Base-by-base conservation (phyloP, 2,329 filamentous ascomycete species). In the Leptoxyphium fumago region DNA sequence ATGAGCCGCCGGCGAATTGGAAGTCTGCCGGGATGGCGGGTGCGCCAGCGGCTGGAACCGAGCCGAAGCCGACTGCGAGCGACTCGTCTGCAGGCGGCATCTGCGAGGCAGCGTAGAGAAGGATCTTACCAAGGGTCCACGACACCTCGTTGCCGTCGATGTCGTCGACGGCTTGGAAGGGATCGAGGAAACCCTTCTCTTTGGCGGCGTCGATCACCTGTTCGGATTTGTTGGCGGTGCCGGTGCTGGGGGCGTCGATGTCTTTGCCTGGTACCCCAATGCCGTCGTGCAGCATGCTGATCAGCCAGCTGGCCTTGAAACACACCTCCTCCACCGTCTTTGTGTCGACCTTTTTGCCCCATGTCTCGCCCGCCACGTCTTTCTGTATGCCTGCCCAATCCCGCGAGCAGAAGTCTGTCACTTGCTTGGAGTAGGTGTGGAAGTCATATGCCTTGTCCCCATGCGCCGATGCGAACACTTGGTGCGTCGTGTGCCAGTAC, bases 401-500 rank as follows among this genome's bases (percentile, higher is more conserved):
- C 53, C 81, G 78, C 39, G 75, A 80, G 62, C 91, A 98, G 56
- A 94, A 96, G 6, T 84, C 76, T 48, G 80, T 74, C 4, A 96
- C 91, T 30, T 82, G 78, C 49, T 81, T 72, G 58, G 96, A 88
- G 55, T 96, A 98, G 0, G 83, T 87, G 48, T 80, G 76, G 52
- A 94, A 84, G 56, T 96, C 87, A 61, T 96, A 98, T 0, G 84
- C 78, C 52, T 84, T 81, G 52, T 79, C 74, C 52, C 84, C 81
- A 50, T 84, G 78, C 3, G 78, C 78, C 69, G 77, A 75, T 47
- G 82, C 76, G 52, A 98, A 96, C 2, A 96, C 81, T 44, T 91
- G 87, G 55, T 98, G 91, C 0, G 91, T 98, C 0, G 89, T 94
- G 62, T 98, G 91, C 89, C 91, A 98, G 64, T 94, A 98, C 60